Percentiles rank a stretch among this genome's conserved stretches.
These are phyloP conservation scores for Colletotrichum aenigma DNA, from an alignment of 2,329 filamentous ascomycete genomes.

Conservation along the genomic window DNA sequence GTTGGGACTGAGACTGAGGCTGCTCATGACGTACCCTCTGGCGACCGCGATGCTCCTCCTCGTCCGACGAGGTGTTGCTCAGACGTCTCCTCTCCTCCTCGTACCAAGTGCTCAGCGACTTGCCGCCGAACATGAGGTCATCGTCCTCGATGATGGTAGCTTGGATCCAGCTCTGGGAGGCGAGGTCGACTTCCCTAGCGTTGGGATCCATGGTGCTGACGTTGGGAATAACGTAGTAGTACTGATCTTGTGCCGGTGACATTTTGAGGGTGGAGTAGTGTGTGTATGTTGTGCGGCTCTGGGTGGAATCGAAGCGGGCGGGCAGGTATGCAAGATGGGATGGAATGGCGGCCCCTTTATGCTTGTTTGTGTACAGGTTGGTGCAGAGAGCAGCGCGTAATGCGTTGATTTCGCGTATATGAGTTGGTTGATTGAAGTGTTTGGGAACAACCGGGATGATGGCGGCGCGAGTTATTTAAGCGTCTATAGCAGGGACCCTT, in stretches of 20 bases:
- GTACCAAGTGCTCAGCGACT: conserved; percentile 63
- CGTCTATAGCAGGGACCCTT: neutral
- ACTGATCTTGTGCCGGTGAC: conserved; percentile 18
- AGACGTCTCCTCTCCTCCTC: conserved; percentile 59
- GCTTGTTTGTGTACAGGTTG: neutral
- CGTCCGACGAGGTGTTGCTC: conserved; percentile 42
- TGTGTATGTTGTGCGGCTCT: neutral
- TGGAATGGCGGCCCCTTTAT: conserved; percentile 12
- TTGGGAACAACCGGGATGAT: conserved; percentile 12
- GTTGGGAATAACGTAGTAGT: conserved; percentile 36
- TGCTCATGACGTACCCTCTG: conserved; percentile 33
- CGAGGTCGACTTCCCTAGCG: conserved; percentile 36
- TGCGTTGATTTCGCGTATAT: conserved; percentile 3
- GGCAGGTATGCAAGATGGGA: neutral
- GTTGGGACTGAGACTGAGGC: neutral
- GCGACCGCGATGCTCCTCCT: conserved; percentile 42
- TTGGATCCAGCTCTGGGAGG: conserved; percentile 50
- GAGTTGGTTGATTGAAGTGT: conserved; percentile 1
- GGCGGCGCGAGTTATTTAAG: conserved; percentile 12
- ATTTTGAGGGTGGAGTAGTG: conserved; percentile 1
- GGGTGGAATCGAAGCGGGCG: neutral
- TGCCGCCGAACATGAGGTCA: conserved; percentile 65
- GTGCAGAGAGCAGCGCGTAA: neutral
- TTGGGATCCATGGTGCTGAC: conserved; percentile 34
- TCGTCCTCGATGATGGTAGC: conserved; percentile 65